phyloP scores from a whole-genome alignment of 1,139 yeast genomes.

The Maudiozyma humilis region DNA sequence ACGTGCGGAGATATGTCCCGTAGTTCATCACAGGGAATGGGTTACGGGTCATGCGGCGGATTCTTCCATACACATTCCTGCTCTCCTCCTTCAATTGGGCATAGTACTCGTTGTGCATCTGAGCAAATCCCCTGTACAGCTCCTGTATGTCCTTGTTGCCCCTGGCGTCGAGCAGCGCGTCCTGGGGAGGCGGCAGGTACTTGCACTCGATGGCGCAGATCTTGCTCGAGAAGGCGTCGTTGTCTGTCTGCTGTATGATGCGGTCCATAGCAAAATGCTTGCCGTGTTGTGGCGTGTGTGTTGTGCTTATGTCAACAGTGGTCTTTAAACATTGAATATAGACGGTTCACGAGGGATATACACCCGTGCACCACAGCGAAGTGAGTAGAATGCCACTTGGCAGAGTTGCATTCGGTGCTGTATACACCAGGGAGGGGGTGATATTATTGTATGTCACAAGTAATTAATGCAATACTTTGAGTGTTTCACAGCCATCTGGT shows the following conservation, averaged over 20 bases:
- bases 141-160: conserved; percentile 33
- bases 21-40: conserved; percentile 75
- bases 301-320: too few species aligned
- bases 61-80: conserved; percentile 22
- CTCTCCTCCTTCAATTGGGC: conserved; percentile 15
- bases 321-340: too few species aligned
- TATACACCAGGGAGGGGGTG: too few species aligned
- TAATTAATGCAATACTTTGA: too few species aligned
- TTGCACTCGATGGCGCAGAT: conserved; percentile 46
- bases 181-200: conserved; percentile 46
- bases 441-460: too few species aligned
- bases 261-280: conserved; percentile 24
- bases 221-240: conserved; percentile 77
- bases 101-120: conserved; percentile 20
- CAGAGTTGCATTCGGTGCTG: too few species aligned
- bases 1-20: conserved; percentile 75
- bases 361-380: too few species aligned
- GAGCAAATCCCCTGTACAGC: conserved; percentile 19
- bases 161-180: not conserved
- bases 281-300: too few species aligned
- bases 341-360: too few species aligned
- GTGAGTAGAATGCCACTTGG: too few species aligned
- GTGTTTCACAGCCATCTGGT: too few species aligned
- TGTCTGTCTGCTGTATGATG: conserved; percentile 48
- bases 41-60: conserved; percentile 27